phyloP scores from a whole-genome alignment of 2,329 filamentous ascomycete species.

The Dothideomycetidae sp. region DNA sequence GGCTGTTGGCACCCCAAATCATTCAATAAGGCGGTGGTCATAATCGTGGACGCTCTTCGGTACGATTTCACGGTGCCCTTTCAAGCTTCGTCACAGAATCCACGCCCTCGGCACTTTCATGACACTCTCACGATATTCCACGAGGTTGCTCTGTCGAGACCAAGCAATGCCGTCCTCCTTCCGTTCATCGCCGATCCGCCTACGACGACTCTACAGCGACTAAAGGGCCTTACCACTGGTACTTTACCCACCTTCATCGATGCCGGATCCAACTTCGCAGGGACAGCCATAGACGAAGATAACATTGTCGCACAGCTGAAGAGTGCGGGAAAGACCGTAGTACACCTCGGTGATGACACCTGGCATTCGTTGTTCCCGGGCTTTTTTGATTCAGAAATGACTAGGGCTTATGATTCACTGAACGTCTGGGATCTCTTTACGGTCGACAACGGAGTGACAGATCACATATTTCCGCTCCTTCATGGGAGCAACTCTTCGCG shows the following conservation, averaged over 20 bases:
- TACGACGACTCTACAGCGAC: conserved; percentile 76
- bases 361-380: conserved; percentile 88
- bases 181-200: conserved; percentile 97
- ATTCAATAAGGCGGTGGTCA: conserved; percentile 80
- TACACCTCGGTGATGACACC: conserved; percentile 94
- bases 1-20: conserved; percentile 96
- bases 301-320: conserved; percentile 53
- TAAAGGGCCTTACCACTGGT: conserved; percentile 90
- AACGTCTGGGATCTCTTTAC: conserved; percentile 98
- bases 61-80: conserved; percentile 94
- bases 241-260: conserved; percentile 92
- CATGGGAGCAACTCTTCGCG: conserved; percentile 47
- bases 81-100: conserved; percentile 23
- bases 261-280: conserved; percentile 86
- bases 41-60: conserved; percentile 83
- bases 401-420: conserved; percentile 85
- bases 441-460: conserved; percentile 84
- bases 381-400: conserved; percentile 82
- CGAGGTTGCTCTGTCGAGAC: conserved; percentile 60
- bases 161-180: conserved; percentile 72
- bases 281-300: conserved; percentile 90
- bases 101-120: conserved; percentile 52
- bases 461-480: conserved; percentile 78
- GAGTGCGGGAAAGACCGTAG: conserved; percentile 58
- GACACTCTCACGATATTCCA: conserved; percentile 78